These are phyloP conservation scores for Calocera viscosa DNA, from an alignment of 768 basidiomycete species.

Conservation along the genomic window DNA sequence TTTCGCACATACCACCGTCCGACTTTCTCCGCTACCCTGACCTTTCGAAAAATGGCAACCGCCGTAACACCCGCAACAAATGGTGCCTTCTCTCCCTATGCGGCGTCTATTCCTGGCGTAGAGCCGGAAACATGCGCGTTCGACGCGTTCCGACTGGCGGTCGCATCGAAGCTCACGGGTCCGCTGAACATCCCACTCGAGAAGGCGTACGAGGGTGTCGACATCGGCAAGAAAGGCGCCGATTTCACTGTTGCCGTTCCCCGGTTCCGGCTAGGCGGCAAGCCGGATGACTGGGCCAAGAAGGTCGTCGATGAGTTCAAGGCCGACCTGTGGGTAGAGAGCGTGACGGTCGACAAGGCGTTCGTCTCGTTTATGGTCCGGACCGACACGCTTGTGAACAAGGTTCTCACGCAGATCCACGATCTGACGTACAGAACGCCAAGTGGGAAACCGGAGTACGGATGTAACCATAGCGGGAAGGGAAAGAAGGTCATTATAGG, in stretches of 20 bases:
- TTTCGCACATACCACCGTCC: neutral
- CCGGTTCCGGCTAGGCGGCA: slow-evolving; percentile 76
- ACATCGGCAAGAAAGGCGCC: slow-evolving; percentile 84
- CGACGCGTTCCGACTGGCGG: slow-evolving; percentile 70
- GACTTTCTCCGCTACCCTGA: neutral
- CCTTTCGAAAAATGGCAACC: neutral
- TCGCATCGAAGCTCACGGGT: slow-evolving; percentile 46
- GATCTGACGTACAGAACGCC: slow-evolving; percentile 51
- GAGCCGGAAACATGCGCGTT: slow-evolving; percentile 56
- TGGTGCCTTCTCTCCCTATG: neutral
- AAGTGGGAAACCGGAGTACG: slow-evolving; percentile 57
- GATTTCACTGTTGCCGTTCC: slow-evolving; percentile 88
- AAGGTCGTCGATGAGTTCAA: slow-evolving; percentile 78
- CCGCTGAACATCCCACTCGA: slow-evolving; percentile 47
- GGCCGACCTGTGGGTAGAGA: slow-evolving; percentile 65
- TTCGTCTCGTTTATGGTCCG: slow-evolving; percentile 76
- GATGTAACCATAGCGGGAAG: slow-evolving; percentile 59
- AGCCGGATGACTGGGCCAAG: slow-evolving; percentile 63
- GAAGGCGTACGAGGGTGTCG: slow-evolving; percentile 71
- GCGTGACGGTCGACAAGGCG: slow-evolving; percentile 54
- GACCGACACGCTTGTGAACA: slow-evolving; percentile 47
- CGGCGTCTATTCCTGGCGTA: slow-evolving; percentile 25
- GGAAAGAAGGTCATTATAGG: slow-evolving; percentile 70
- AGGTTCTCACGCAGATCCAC: slow-evolving; percentile 63
- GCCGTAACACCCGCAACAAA: neutral